phyloP scores from a whole-genome alignment of 345 rosid genomes.

The Melastoma malabathricum region DNA sequence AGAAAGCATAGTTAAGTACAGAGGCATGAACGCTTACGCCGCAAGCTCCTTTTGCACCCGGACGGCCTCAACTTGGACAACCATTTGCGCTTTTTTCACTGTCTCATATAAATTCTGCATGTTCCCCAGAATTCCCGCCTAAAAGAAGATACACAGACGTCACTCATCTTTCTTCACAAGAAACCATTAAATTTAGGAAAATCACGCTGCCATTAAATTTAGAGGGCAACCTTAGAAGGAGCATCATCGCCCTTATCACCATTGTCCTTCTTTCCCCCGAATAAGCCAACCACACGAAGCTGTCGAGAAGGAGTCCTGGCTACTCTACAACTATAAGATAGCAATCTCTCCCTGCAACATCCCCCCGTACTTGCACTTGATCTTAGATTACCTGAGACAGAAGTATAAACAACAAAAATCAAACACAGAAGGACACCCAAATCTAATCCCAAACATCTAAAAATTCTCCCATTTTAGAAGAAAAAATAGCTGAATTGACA shows the following conservation, averaged over 20 bases:
- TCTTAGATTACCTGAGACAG: conserved; percentile 30
- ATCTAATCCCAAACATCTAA: conserved; percentile 2
- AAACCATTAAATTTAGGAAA: no score
- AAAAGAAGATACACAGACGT: conserved; percentile 8
- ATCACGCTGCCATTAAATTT: neutral
- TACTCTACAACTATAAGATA: conserved; percentile 18
- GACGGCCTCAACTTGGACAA: conserved; percentile 97
- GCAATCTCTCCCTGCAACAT: conserved; percentile 18
- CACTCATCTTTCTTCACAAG: no score
- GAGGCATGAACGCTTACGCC: conserved; percentile 29
- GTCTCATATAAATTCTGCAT: conserved; percentile 88
- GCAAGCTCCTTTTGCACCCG: conserved; percentile 88
- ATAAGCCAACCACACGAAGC: conserved; percentile 42
- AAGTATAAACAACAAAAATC: neutral
- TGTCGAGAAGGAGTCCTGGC: conserved; percentile 14
- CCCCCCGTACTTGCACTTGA: conserved; percentile 25
- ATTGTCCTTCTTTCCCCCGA: conserved; percentile 73
- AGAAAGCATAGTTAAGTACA: neutral
- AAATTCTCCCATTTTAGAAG: conserved; percentile 2
- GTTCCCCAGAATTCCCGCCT: conserved; percentile 87
- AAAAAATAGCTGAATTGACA: neutral
- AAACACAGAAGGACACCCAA: no score
- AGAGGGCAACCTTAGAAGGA: conserved; percentile 45
- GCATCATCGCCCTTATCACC: conserved; percentile 44
- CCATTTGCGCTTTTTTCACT: conserved; percentile 95